phyloP scores from a whole-genome alignment of 805 yeast species.

The Pichia exigua region DNA sequence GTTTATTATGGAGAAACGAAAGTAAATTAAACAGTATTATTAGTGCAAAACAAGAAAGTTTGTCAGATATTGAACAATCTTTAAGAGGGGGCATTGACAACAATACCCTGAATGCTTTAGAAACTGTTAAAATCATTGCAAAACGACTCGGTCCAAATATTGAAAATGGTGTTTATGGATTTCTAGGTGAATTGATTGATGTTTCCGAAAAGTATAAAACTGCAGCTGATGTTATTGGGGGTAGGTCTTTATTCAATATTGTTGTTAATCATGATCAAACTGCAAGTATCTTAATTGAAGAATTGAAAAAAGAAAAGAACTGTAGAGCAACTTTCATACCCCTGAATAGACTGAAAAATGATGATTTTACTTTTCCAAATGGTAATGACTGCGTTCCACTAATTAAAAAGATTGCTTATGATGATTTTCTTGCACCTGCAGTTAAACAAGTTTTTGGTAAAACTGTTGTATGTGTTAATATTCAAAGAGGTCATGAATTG shows the following conservation, averaged over 20 bases:
- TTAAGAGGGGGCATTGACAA: slow-evolving; percentile 73
- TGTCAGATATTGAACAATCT: slow-evolving; percentile 44
- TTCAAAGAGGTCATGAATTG: slow-evolving; percentile 60
- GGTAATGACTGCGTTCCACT: slow-evolving; percentile 67
- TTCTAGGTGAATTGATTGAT: slow-evolving; percentile 73
- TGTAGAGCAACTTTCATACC: slow-evolving; percentile 94
- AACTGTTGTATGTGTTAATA: slow-evolving; percentile 65
- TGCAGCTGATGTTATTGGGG: slow-evolving; percentile 88
- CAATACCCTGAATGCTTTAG: slow-evolving; percentile 59
- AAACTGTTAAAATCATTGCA: slow-evolving; percentile 58
- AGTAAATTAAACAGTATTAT: slow-evolving; percentile 51
- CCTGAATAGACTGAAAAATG: slow-evolving; percentile 53
- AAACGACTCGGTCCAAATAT: slow-evolving; percentile 43
- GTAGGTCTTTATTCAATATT: slow-evolving; percentile 75
- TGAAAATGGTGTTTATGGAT: slow-evolving; percentile 59
- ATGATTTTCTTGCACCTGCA: slow-evolving; percentile 51
- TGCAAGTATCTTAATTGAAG: slow-evolving; percentile 72
- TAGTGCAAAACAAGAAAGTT: slow-evolving; percentile 45
- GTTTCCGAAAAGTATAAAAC: slow-evolving; percentile 76
- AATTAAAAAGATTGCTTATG: slow-evolving; percentile 62
- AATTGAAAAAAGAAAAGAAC: slow-evolving; percentile 55
- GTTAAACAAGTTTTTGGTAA: slow-evolving; percentile 75
- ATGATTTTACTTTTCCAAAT: slow-evolving; percentile 48
- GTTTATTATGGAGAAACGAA: slow-evolving; percentile 72
- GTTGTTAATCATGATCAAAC: slow-evolving; percentile 85